Evolutionary conservation across 2,329 filamentous ascomycete species (phyloP), one percentile per base, ranked within the genome.

Genomic region (Cladosporium velox): DNA sequence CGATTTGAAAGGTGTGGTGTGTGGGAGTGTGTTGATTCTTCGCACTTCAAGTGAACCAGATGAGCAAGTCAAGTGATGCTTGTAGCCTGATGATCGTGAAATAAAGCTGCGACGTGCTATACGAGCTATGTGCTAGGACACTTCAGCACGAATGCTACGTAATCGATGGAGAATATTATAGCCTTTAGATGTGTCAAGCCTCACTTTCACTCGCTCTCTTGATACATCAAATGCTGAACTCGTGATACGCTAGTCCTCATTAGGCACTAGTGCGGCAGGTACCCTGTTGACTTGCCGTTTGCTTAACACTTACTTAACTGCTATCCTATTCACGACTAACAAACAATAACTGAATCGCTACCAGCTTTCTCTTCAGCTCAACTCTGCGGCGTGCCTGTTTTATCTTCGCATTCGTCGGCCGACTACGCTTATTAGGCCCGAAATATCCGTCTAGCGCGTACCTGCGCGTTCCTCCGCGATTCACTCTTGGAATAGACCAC

Each of bases 211-310:
- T 44, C 10, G 41, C 8, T 24, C 41, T 47, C n/a, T 47, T 21
- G 41, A 12, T 12, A 21, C 21, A 55, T 55, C 52, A 24, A 18
- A 55, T 55, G 30, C 21, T 11, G n/a, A 47, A 47, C 41, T 47
- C n/a, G 11, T 12, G 21, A 47, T 47, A 3, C 57, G 57, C 57
- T 59, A 59, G 57, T 59, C 35, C 34, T 2, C 2, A 28, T 28
- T 28, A 21, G 24, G 55, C 21, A 18, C 18, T 58, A 41, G 55
- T 34, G 55, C 55, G 10, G 10, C 8, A 12, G 7, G 12, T 32
- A 59, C 57, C 21, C 52, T 55, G 52, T 55, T 6, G 28, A 55
- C 52, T 55, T 34, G 32, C 52, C 30, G 57, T 59, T 59, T 59
- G 57, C 57, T 59, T 59, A 21, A 59, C 34, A 41, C 24, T 26